Percentiles rank a stretch among this genome's conserved stretches.
phyloP scores from a whole-genome alignment of 306 rosid genomes.

The Herpetospermum pedunculosum region DNA sequence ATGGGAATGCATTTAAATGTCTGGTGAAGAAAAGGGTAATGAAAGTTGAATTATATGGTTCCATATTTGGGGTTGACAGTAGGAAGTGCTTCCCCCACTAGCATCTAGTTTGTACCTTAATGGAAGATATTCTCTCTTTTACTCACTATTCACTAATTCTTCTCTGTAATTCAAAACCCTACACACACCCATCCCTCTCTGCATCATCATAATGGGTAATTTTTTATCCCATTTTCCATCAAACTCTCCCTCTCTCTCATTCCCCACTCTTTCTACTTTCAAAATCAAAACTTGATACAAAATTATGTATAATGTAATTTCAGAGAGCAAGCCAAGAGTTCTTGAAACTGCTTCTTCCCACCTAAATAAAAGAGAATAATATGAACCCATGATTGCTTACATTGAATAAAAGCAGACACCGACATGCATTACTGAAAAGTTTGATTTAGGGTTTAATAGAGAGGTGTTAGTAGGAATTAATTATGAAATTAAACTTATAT shows the following conservation, averaged over 20 bases:
- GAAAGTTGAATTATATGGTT: slow-evolving; percentile 13
- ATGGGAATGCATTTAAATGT: background rate
- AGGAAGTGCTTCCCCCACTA: slow-evolving; percentile 43
- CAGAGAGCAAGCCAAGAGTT: background rate
- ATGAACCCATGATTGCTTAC: slow-evolving; percentile 33
- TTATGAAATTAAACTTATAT: too few species aligned
- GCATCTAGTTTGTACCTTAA: slow-evolving; percentile 34
- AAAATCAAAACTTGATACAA: too few species aligned
- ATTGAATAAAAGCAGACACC: slow-evolving; percentile 33
- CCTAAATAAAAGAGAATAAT: background rate
- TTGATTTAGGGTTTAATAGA: slow-evolving; percentile 13
- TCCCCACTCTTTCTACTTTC: slow-evolving; percentile 16
- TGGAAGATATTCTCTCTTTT: slow-evolving; percentile 28
- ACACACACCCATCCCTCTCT: slow-evolving; percentile 26
- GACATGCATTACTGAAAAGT: slow-evolving; percentile 26
- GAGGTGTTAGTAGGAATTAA: slow-evolving; percentile 5
- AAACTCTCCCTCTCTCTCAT: slow-evolving; percentile 15
- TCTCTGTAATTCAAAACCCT: slow-evolving; percentile 25
- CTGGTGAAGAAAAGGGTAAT: slow-evolving; percentile 4
- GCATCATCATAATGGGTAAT: slow-evolving; percentile 26
- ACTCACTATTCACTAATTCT: slow-evolving; percentile 28
- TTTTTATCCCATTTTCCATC: slow-evolving; percentile 28
- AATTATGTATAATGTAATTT: background rate
- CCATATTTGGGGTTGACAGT: slow-evolving; percentile 49
- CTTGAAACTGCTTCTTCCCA: background rate